Base-by-base conservation (phyloP, 441 rosid species). In the Erysimum cheiri region DNA sequence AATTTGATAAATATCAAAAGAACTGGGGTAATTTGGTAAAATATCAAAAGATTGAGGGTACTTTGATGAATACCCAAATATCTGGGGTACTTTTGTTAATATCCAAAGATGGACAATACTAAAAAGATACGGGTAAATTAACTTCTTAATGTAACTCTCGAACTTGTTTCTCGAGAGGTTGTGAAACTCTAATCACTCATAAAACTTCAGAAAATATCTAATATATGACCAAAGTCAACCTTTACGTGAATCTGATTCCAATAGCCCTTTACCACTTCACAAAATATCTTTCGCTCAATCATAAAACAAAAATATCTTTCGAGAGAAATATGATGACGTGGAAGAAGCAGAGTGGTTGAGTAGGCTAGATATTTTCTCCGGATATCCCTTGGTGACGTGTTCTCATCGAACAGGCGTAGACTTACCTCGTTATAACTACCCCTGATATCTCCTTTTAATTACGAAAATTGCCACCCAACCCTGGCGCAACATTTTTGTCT, bases 321-420 rank as follows among this genome's bases (percentile, higher is more conserved):
- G 11, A 5, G 10, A 12, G 33, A 70, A 13, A 6, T 11, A 4
- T 4, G 29, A 78, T 32, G 66, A 66, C 41, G 64, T 56, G 67
- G 26, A 47, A n/a, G 58, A 35, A 24, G 26, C 40, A 13, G 47
- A 64, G 64, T 63, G 76, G 65, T 46, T 19, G 47, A 48, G 28
- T 37, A 3, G 50, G 62, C 7, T 54, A 64, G 76, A 72, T 72
- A 72, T 64, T 64, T 70, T 64, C n/a, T 26, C 8, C 28, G 24
- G 28, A 48, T 64, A 72, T 63, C 71, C 1, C n/a, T 1, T 4
- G 4, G 48, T 55, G 55, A 63, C 57, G 75, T 63, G 69, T 71
- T 28, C 13, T 8, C 35, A 61, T 35, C 44, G 0, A 60, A 29
- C 9, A 44, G 26, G 11, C 74, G 41, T 37, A 37, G 41, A 37